phyloP scores from a whole-genome alignment of 2,329 filamentous ascomycete genomes.

The Aspergillus ibericus region DNA sequence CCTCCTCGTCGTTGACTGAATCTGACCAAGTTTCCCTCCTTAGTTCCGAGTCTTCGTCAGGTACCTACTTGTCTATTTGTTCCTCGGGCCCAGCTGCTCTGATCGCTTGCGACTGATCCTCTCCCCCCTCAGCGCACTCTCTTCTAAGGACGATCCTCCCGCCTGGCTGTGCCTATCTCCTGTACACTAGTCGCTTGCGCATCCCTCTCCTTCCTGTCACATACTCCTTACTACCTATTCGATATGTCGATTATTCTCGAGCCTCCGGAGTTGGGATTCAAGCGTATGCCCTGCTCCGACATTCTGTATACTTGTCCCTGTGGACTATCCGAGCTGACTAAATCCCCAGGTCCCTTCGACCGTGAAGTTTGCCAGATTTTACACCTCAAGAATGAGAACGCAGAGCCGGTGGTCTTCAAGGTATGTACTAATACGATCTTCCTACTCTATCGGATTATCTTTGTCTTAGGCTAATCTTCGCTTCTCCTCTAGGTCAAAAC shows the following conservation, averaged over 20 bases:
- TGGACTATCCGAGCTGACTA: conserved; percentile 24
- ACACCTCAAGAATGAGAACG: conserved; percentile 59
- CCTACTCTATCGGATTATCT: conserved; percentile 2
- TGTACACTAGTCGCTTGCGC: conserved; percentile 10
- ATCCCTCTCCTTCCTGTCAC: conserved; percentile 17
- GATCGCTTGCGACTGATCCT: not conserved
- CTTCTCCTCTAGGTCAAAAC: conserved; percentile 78
- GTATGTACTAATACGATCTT: conserved; percentile 38
- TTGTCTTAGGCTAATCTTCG: conserved; percentile 27
- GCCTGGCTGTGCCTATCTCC: conserved; percentile 6
- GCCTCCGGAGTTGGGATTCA: conserved; percentile 87
- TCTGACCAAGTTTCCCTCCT: not conserved
- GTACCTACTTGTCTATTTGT: conserved; percentile 1
- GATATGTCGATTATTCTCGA: conserved; percentile 94
- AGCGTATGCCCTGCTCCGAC: conserved; percentile 58
- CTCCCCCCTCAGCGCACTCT: not conserved
- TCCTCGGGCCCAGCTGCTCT: not conserved
- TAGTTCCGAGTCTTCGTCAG: not conserved
- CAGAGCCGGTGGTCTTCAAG: conserved; percentile 64
- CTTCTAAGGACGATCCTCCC: conserved; percentile 3
- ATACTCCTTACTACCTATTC: conserved; percentile 19
- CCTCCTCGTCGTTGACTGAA: not conserved
- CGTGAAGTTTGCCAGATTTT: conserved; percentile 64
- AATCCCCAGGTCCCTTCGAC: conserved; percentile 59
- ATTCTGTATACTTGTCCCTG: not conserved